phyloP scores from a whole-genome alignment of 2,329 filamentous ascomycete species.

The Ceratocystis lukuohia region DNA sequence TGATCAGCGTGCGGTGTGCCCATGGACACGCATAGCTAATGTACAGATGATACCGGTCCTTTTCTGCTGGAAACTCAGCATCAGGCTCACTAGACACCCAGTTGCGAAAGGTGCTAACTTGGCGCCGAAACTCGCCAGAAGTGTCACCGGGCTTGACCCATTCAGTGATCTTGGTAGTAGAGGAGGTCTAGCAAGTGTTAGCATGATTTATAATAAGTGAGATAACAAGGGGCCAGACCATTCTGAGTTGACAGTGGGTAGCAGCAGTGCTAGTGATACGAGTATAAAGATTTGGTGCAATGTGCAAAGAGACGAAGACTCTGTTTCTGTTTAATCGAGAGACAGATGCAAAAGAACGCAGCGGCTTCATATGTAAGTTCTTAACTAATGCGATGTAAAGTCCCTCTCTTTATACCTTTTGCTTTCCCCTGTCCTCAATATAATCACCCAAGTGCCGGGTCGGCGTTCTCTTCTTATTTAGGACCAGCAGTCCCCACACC shows the following conservation, averaged over 20 bases:
- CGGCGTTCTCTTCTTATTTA: no score
- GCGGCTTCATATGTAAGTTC: not conserved
- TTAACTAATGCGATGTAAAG: no score
- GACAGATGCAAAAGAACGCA: not conserved
- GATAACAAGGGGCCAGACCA: not conserved
- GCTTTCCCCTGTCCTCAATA: no score
- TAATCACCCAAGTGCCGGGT: no score
- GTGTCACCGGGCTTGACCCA: constrained; percentile 70
- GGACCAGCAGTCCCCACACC: not conserved
- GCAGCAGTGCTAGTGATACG: not conserved
- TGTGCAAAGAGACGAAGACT: not conserved
- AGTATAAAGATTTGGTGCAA: not conserved
- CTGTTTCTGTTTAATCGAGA: not conserved
- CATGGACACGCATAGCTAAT: constrained; percentile 90
- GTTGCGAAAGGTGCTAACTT: constrained; percentile 68
- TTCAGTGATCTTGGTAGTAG: constrained; percentile 47
- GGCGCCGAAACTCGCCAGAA: constrained; percentile 85
- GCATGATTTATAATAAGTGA: not conserved
- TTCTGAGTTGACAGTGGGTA: not conserved
- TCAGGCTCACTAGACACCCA: constrained; percentile 59
- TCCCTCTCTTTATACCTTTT: not conserved
- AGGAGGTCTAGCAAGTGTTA: not conserved
- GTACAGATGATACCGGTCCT: constrained; percentile 85
- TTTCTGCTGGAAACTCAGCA: constrained; percentile 70
- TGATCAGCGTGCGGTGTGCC: constrained; percentile 81